phyloP scores from a whole-genome alignment of 2,329 filamentous ascomycete species.

The Aspergillus niger region DNA sequence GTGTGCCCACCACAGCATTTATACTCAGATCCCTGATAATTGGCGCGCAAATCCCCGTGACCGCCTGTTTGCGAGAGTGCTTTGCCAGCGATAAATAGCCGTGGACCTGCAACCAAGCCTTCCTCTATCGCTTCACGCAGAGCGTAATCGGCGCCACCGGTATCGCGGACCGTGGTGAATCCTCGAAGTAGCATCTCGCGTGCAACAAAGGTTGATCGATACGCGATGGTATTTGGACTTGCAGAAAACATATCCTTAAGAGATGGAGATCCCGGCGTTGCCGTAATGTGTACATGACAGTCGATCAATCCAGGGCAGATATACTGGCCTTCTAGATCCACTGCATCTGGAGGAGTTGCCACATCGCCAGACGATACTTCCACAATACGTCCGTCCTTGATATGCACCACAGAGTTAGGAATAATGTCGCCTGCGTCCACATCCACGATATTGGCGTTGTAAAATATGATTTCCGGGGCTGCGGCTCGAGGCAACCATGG shows the following conservation, averaged over 20 bases:
- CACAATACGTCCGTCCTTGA: conserved; percentile 40
- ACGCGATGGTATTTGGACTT: conserved; percentile 29
- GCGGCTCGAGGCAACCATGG: too few species aligned
- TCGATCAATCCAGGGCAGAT: conserved; percentile 56
- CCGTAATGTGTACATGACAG: conserved; percentile 53
- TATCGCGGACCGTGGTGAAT: conserved; percentile 61
- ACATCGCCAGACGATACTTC: conserved; percentile 15
- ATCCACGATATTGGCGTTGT: conserved; percentile 51
- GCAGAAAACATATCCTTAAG: conserved; percentile 40
- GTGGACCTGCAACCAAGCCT: conserved; percentile 55
- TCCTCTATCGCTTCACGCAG: conserved; percentile 51
- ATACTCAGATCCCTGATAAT: conserved; percentile 41
- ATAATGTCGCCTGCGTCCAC: conserved; percentile 37
- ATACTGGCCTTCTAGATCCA: conserved; percentile 50
- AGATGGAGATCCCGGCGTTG: conserved; percentile 46
- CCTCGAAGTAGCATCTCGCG: conserved; percentile 56
- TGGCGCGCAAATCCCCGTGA: conserved; percentile 53
- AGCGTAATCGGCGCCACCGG: conserved; percentile 56
- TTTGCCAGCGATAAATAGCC: conserved; percentile 56
- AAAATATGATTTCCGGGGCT: conserved; percentile 32
- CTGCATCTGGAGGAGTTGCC: conserved; percentile 19
- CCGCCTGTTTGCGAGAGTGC: conserved; percentile 61
- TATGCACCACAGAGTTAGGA: conserved; percentile 33
- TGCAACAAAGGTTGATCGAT: conserved; percentile 16
- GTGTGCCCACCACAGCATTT: conserved; percentile 50